These are phyloP conservation scores for Exobasidium rhododendri DNA, from an alignment of 1,284 basidiomycete species.

Conservation along the genomic window DNA sequence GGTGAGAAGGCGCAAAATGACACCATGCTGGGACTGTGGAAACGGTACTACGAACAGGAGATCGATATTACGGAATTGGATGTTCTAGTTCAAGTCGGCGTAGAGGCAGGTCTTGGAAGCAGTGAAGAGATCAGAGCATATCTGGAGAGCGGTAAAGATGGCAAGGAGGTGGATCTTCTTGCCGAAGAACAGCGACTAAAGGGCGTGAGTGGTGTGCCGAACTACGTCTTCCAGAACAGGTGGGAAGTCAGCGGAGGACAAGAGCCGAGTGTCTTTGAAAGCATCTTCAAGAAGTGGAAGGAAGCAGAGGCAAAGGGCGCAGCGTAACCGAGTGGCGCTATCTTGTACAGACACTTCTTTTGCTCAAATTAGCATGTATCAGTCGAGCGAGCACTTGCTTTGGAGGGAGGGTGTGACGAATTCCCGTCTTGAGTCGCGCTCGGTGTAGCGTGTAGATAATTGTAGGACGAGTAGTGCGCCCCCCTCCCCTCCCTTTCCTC, in stretches of 20 bases:
- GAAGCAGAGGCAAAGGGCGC: neutral
- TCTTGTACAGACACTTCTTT: no score
- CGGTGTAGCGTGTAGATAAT: no score
- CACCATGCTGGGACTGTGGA: neutral
- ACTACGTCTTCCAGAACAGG: constrained; percentile 1
- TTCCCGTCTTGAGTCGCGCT: no score
- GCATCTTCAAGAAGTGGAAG: constrained; percentile 1
- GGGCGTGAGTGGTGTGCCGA: neutral
- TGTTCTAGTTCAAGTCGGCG: neutral
- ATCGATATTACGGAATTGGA: constrained; percentile 3
- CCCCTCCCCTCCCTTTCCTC: no score
- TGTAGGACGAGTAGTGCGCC: no score
- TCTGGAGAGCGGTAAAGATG: constrained; percentile 5
- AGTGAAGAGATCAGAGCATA: neutral
- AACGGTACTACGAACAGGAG: constrained; percentile 5
- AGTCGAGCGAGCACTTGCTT: no score
- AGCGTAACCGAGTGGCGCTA: no score
- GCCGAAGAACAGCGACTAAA: constrained; percentile 3
- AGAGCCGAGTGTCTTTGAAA: constrained; percentile 1
- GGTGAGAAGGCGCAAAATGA: constrained; percentile 6
- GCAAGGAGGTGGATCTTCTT: neutral
- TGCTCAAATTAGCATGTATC: no score
- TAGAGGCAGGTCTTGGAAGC: neutral
- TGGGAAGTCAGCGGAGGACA: neutral
- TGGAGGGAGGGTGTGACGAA: no score